Percentiles rank a stretch among this genome's conserved stretches.
phyloP scores from a whole-genome alignment of 2,329 filamentous ascomycete genomes.

The Botrytis porri region DNA sequence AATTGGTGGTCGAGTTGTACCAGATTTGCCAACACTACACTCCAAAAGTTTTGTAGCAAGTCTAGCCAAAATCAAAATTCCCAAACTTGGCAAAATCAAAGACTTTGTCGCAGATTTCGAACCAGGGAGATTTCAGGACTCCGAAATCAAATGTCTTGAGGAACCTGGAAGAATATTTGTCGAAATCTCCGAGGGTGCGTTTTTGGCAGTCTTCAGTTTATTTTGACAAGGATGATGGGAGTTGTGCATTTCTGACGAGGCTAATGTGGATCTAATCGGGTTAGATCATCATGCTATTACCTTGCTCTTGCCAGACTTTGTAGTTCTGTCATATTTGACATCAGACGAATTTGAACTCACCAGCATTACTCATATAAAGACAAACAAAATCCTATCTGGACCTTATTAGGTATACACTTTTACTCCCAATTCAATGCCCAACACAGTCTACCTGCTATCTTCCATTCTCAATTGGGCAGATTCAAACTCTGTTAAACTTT shows the following conservation, averaged over 20 bases:
- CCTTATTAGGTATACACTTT: not conserved
- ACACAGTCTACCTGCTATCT: too few relatives aligned
- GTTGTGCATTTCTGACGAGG: not conserved
- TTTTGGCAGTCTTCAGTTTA: not conserved
- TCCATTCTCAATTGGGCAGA: not conserved
- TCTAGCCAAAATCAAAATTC: not conserved
- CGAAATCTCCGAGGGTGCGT: not conserved
- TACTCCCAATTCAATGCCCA: not conserved
- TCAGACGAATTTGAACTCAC: not conserved
- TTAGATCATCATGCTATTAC: not conserved
- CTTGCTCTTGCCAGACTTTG: not conserved
- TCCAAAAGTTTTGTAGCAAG: not conserved
- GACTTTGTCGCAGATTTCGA: not conserved
- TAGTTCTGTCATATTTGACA: not conserved
- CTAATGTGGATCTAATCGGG: not conserved
- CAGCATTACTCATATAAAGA: not conserved
- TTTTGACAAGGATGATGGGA: not conserved
- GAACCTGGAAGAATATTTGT: not conserved
- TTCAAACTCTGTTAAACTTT: not conserved
- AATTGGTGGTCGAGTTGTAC: not conserved
- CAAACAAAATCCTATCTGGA: not conserved
- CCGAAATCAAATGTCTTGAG: not conserved
- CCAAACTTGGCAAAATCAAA: not conserved
- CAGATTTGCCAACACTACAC: constrained; percentile 1
- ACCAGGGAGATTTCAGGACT: not conserved